Evolutionary conservation across 2,329 filamentous ascomycete genomes (phyloP).

Genomic region (Claviceps sorghi): DNA sequence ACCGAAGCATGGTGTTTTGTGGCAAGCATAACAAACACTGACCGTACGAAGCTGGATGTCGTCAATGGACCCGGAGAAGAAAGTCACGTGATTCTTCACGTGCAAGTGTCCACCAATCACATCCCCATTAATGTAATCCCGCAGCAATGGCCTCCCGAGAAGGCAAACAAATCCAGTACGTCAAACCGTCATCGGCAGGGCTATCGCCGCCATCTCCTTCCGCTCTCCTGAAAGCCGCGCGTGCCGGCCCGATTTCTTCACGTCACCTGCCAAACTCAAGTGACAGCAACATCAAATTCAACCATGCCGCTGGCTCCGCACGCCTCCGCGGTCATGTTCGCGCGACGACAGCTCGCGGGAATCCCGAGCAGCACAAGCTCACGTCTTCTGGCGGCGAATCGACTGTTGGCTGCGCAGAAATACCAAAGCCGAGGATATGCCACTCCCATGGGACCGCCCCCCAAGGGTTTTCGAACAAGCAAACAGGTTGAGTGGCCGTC

Average conservation of each 20-base stretch:
- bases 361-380: conserved; percentile 10
- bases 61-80: too few species aligned
- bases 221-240: conserved; percentile 1
- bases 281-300: background rate
- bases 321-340: conserved; percentile 19
- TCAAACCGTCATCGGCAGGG: conserved; percentile 3
- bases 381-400: conserved; percentile 10
- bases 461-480: conserved; percentile 65
- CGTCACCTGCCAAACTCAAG: too few species aligned
- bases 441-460: conserved; percentile 64
- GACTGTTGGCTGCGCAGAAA: conserved; percentile 5
- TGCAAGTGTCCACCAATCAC: conserved; percentile 19
- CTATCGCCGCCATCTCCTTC: conserved; percentile 12
- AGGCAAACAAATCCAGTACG: conserved; percentile 2
- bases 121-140: conserved; percentile 25
- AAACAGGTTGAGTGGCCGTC: conserved; percentile 67
- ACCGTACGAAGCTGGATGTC: too few species aligned
- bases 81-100: background rate
- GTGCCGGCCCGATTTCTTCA: background rate
- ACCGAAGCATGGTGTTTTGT: too few species aligned
- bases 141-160: conserved; percentile 12
- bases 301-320: conserved; percentile 20
- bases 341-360: conserved; percentile 21
- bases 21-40: too few species aligned
- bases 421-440: conserved; percentile 34